A percentile compares a stretch with the other conserved stretches of the same genome.
Evolutionary conservation across 2,329 filamentous ascomycete species (phyloP).

Genomic region (Myotisia sp.): DNA sequence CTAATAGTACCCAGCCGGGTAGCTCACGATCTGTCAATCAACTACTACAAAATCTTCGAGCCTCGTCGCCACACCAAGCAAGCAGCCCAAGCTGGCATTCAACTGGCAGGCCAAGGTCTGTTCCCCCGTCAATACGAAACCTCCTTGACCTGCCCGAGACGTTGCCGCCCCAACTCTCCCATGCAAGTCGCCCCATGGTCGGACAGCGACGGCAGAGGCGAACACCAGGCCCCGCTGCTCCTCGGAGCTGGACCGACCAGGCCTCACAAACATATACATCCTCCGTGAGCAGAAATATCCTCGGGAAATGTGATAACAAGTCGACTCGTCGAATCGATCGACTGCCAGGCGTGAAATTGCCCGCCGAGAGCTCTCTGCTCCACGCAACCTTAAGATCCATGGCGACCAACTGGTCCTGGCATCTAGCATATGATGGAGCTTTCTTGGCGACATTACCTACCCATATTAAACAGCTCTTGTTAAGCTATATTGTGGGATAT

Average conservation of each 20-base stretch:
- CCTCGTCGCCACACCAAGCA: slow-evolving; percentile 15
- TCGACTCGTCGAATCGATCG: slow-evolving; percentile 13
- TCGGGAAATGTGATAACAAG: neutral
- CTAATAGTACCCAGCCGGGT: slow-evolving; percentile 13
- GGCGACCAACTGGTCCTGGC: slow-evolving; percentile 42
- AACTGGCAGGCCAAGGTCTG: slow-evolving; percentile 21
- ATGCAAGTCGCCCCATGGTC: slow-evolving; percentile 21
- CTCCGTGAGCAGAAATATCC: too few species aligned
- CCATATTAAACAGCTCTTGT: slow-evolving; percentile 37
- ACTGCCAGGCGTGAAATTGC: slow-evolving; percentile 28
- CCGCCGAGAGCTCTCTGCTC: slow-evolving; percentile 30
- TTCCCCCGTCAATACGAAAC: slow-evolving; percentile 33
- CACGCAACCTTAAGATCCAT: slow-evolving; percentile 40
- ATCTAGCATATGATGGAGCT: slow-evolving; percentile 43
- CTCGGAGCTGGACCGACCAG: slow-evolving; percentile 29
- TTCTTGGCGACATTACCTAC: slow-evolving; percentile 40
- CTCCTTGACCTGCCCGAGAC: slow-evolving; percentile 33
- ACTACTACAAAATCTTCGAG: slow-evolving; percentile 33
- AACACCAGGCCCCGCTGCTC: slow-evolving; percentile 32
- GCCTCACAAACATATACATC: neutral
- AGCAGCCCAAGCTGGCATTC: slow-evolving; percentile 13
- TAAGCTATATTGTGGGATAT: slow-evolving; percentile 44
- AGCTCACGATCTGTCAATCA: slow-evolving; percentile 32
- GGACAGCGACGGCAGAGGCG: slow-evolving; percentile 23
- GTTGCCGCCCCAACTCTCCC: slow-evolving; percentile 28